Evolutionary conservation across 768 basidiomycete species (phyloP).

Genomic region (Arthromyces matolae): DNA sequence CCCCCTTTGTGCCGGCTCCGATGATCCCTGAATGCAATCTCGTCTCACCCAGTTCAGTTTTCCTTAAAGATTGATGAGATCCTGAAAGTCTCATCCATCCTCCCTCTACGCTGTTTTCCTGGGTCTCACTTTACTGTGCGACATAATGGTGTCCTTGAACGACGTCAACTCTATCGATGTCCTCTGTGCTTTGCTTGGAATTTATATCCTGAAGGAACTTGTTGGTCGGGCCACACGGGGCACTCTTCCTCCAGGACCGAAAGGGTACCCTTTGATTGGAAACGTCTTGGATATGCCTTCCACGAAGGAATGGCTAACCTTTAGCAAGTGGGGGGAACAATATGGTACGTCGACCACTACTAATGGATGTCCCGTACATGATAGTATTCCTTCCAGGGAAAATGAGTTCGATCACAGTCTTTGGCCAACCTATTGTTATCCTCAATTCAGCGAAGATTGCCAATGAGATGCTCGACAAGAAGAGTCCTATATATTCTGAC

Average conservation of each 20-base stretch:
- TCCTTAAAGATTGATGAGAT: slow-evolving; percentile 32
- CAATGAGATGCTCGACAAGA: slow-evolving; percentile 60
- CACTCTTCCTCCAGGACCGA: slow-evolving; percentile 48
- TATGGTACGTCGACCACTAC: slow-evolving; percentile 35
- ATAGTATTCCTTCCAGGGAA: slow-evolving; percentile 38
- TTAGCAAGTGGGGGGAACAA: slow-evolving; percentile 47
- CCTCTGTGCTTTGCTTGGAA: slow-evolving; percentile 26
- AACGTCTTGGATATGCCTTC: slow-evolving; percentile 50
- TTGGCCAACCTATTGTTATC: slow-evolving; percentile 57
- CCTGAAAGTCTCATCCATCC: too few relatives aligned
- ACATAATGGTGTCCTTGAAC: slow-evolving; percentile 25
- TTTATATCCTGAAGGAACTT: slow-evolving; percentile 33
- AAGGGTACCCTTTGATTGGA: slow-evolving; percentile 48
- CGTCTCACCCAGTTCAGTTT: slow-evolving; percentile 27
- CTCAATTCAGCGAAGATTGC: slow-evolving; percentile 49
- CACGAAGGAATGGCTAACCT: slow-evolving; percentile 47
- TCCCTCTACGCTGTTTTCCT: too few relatives aligned
- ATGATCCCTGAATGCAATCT: slow-evolving; percentile 33
- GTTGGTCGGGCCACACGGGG: slow-evolving; percentile 18
- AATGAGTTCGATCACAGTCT: slow-evolving; percentile 54
- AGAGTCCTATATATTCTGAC: slow-evolving; percentile 62
- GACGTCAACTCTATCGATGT: slow-evolving; percentile 27
- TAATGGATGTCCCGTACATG: not conserved
- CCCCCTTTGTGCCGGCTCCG: slow-evolving; percentile 33
- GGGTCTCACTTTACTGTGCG: too few relatives aligned